Base-by-base conservation (phyloP, 768 basidiomycete species). In the Coprinopsis cinerea region DNA sequence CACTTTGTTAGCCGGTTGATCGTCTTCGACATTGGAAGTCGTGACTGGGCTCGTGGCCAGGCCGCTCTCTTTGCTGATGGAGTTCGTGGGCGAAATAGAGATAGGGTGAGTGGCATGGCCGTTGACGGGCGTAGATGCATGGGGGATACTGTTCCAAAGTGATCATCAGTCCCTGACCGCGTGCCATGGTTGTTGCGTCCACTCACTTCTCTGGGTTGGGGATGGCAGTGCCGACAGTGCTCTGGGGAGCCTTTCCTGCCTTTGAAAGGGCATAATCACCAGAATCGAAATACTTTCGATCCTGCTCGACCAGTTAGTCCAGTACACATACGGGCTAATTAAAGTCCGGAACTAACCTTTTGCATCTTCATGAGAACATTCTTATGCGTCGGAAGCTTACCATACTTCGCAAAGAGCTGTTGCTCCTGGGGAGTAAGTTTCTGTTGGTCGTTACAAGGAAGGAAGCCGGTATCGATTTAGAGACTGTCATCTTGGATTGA, bases 241-340 rank as follows among this genome's bases (percentile, higher is more conserved):
- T 88, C 65, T 91, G 89, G 42, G 90, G 85, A n/a, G 85, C 77
- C 41, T 87, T 84, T 23, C 96, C 88, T 2, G 96, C 96, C 67
- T 98, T 97, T 44, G 92, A 92, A 57, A 99, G 75, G 25, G 94
- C 94, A 62, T 98, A 98, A 67, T 99, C 96, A 51, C 96, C 96
- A 49, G 95, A 98, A 70, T 98, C 96, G 67, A 99, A 99, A 72
- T 92, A 99, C 70, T 98, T 98, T 61, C 96, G 89, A 63, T 99
- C 95, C 94, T 97, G 58, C 30, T 46, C 50, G 60, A 44, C 54
- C 54, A 55, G 50, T 48, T 30, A 56, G 43, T 45, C 52, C 37
- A 53, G 32, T n/a, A 48, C 30, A 48, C 36, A 54, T 44, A 32
- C 11, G 53, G 48, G 23, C 30, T 46, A 50, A 47, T 54, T 32